These are phyloP conservation scores for Toxoplasma gondii DNA, from an alignment of 169 alveolate genomes.

Conservation along the genomic window DNA sequence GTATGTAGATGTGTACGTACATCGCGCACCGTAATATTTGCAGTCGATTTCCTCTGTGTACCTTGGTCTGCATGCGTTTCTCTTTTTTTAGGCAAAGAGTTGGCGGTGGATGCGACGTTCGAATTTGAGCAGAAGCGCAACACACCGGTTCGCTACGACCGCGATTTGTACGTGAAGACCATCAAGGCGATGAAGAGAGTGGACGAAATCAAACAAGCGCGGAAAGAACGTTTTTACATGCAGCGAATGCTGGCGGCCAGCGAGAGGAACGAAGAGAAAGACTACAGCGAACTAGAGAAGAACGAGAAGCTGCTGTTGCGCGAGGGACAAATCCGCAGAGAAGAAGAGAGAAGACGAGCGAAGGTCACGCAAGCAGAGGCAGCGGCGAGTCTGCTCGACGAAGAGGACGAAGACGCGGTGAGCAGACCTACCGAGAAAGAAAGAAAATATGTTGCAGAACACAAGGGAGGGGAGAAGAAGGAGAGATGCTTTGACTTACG, in stretches of 20 bases:
- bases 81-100: constrained; percentile 91
- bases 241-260: constrained; percentile 50
- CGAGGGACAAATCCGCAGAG: not conserved
- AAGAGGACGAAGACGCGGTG: constrained; percentile 46
- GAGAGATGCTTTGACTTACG: not conserved
- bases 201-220: constrained; percentile 86
- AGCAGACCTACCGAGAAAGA: not conserved
- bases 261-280: constrained; percentile 1
- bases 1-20: too few relatives aligned
- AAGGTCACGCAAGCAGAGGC: not conserved
- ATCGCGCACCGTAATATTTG: too few relatives aligned
- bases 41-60: too few relatives aligned
- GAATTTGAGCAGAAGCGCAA: constrained; percentile 97
- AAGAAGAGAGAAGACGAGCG: not conserved
- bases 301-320: constrained; percentile 25
- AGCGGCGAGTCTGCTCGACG: not conserved
- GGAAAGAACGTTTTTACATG: constrained; percentile 66
- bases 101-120: constrained; percentile 93
- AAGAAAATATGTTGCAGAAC: not conserved
- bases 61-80: not conserved
- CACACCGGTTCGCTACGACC: constrained; percentile 94
- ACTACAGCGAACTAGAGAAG: constrained; percentile 10
- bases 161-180: constrained; percentile 94
- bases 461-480: not conserved
- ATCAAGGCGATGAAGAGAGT: constrained; percentile 96